Evolutionary conservation across 345 rosid species (phyloP), one percentile per base, ranked within the genome.

Genomic region (Viola odorata): DNA sequence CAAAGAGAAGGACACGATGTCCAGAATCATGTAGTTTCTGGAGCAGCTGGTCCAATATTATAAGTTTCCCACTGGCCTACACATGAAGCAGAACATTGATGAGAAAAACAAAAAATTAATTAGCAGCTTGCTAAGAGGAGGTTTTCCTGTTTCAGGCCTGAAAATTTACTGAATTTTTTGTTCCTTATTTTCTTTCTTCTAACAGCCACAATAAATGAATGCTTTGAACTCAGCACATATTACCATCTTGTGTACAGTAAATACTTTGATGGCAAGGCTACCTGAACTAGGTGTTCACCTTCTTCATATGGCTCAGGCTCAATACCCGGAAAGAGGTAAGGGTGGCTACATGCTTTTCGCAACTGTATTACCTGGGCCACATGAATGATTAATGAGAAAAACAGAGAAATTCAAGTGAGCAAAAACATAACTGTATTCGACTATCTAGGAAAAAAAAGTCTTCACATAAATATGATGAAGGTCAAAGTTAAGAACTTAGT

Each of bases 301-400:
- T 88, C 98, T 83, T 88, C 84, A 60, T 73, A 91, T 57, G 98
- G 98, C 73, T 88, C 96, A 6, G 96, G 90, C 73, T 91, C 96
- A 51, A 91, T 91, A 57, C 98, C 91, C 52, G 90, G 95, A 73
- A 91, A 91, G 66, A 91, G 88, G 71, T 88, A 91, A 67, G 96
- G 96, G 70, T 88, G 98, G 78, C 98, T 88, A 69, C 95, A 88
- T 58, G 96, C 85, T 83, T 91, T 91, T 63, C 98, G 75, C 50
- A 88, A 81, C 65, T 88, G 96, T 60, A 91, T 78, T 55, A 91
- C 96, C 98, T 88, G 62, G 55, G 60, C 48, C 73, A 45, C 60
- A 64, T 53, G 59, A n/a, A 61, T 10, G 63, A 14, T 10, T 38
- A 39, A 44, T 57, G 40, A 53, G 49, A 17, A 63, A 61, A 66